A percentile compares a stretch with the other conserved stretches of the same genome.
Conservation (phyloP, 345 rosid species). For the Iberis pinnata region DNA sequence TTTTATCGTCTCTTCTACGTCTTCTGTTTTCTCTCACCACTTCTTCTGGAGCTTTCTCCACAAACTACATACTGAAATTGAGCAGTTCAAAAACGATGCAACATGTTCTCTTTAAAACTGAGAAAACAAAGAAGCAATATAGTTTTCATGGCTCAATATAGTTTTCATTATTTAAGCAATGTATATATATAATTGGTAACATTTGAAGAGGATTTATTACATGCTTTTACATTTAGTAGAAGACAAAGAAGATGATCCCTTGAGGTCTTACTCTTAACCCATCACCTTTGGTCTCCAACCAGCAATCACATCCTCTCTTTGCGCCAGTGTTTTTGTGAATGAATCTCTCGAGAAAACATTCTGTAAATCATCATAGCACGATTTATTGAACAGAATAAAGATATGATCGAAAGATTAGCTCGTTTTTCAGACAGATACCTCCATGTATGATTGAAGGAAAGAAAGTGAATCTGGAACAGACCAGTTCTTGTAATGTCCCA, state of each 20-base stretch:
- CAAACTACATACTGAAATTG: slow-evolving; percentile 61
- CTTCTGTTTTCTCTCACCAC: slow-evolving; percentile 82
- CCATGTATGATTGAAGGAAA: slow-evolving; percentile 58
- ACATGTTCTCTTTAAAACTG: no score
- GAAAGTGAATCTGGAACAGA: slow-evolving; percentile 75
- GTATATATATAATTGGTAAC: not conserved
- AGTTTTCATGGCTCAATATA: not conserved
- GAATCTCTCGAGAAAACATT: slow-evolving; percentile 70
- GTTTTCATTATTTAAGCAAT: not conserved
- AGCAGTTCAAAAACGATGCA: no score
- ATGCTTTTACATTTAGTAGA: slow-evolving; percentile 9
- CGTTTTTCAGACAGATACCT: slow-evolving; percentile 37
- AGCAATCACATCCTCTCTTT: slow-evolving; percentile 68
- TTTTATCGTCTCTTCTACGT: slow-evolving; percentile 81
- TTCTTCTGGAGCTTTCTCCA: slow-evolving; percentile 79
- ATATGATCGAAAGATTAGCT: not conserved
- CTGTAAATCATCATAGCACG: slow-evolving; percentile 34
- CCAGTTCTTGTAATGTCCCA: slow-evolving; percentile 86
- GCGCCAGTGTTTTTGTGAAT: slow-evolving; percentile 57
- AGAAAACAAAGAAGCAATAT: no score
- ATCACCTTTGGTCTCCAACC: slow-evolving; percentile 91
- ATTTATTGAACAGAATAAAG: not conserved
- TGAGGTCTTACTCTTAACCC: slow-evolving; percentile 38
- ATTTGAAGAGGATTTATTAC: slow-evolving; percentile 5
- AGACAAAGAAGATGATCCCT: slow-evolving; percentile 9